Evolutionary conservation across 495 filamentous ascomycete genomes (phyloP).

Genomic region (Pyrenula massariospora): DNA sequence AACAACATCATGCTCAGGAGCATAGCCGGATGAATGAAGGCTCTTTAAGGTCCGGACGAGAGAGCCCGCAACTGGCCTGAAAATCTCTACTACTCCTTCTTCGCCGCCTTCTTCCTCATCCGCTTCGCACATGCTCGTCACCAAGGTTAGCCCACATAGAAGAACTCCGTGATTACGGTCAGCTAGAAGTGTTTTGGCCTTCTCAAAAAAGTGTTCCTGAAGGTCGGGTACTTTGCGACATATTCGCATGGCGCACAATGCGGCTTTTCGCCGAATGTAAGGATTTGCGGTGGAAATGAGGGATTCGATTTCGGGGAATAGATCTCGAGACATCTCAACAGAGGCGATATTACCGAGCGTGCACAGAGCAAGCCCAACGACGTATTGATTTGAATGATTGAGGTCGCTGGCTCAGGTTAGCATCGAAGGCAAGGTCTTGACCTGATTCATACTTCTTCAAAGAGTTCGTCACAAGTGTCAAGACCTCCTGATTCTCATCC

Average conservation of each 20-base stretch:
- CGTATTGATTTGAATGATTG: slow-evolving; percentile 95
- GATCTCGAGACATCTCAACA: slow-evolving; percentile 95
- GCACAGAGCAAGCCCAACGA: slow-evolving; percentile 90
- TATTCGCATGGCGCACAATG: slow-evolving; percentile 99
- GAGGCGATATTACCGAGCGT: slow-evolving; percentile 96
- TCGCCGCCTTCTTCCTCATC: slow-evolving; percentile 84
- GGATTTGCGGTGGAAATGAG: slow-evolving; percentile 87
- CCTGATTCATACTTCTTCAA: slow-evolving; percentile 66
- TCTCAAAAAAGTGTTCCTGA: slow-evolving; percentile 93
- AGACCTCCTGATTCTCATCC: slow-evolving; percentile 96
- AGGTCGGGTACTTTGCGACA: slow-evolving; percentile 95
- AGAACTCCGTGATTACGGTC: slow-evolving; percentile 93
- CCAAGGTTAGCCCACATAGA: slow-evolving; percentile 82
- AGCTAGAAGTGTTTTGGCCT: slow-evolving; percentile 75
- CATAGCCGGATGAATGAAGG: slow-evolving; percentile 87
- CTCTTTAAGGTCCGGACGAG: slow-evolving; percentile 88
- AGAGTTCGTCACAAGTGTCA: slow-evolving; percentile 95
- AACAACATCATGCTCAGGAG: slow-evolving; percentile 94
- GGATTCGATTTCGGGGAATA: slow-evolving; percentile 88
- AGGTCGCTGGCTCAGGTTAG: slow-evolving; percentile 56
- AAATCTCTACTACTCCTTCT: slow-evolving; percentile 76
- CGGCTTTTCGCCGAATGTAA: slow-evolving; percentile 93
- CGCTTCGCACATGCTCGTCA: slow-evolving; percentile 85
- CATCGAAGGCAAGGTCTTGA: background rate
- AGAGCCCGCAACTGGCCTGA: slow-evolving; percentile 63